These are phyloP conservation scores for Microstegium vimineum DNA, from an alignment of 176 grass and related monocot genomes.

Conservation along the genomic window DNA sequence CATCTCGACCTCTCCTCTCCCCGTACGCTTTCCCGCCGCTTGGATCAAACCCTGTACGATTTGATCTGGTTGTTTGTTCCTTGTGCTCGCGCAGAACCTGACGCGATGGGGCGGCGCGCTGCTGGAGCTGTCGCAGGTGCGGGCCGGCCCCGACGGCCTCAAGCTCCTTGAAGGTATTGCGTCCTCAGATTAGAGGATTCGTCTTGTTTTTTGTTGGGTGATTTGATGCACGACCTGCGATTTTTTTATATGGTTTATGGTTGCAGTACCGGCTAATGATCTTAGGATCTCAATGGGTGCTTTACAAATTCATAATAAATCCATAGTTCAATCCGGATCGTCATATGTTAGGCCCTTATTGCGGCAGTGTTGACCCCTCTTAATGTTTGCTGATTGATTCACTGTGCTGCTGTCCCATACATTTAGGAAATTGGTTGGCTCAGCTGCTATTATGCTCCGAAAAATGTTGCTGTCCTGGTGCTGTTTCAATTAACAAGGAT, in stretches of 20 bases:
- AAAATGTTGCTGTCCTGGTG: background rate
- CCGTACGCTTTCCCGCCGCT: background rate
- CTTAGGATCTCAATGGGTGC: background rate
- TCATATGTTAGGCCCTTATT: background rate
- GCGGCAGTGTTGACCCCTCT: background rate
- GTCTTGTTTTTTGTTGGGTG: background rate
- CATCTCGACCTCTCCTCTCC: background rate
- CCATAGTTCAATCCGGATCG: background rate
- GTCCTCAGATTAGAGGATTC: background rate
- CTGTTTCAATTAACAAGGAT: background rate
- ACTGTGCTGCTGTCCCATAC: background rate
- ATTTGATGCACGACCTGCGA: background rate
- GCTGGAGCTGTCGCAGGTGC: constrained; percentile 69
- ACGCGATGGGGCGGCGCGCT: constrained; percentile 83
- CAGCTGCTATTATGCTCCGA: background rate
- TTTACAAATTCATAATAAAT: background rate
- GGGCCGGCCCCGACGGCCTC: constrained; percentile 40
- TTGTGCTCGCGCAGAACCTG: constrained; percentile 44
- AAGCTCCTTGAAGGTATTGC: constrained; percentile 50
- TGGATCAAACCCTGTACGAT: background rate
- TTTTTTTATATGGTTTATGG: background rate
- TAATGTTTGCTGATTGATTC: background rate
- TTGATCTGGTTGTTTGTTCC: background rate
- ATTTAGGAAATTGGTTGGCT: background rate
- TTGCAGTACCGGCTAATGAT: background rate